Percentiles rank a stretch among this genome's conserved stretches.
Evolutionary conservation across 228 moss, liverwort and hornwort genomes (phyloP).

Genomic region (Sphagnum magellanicum): DNA sequence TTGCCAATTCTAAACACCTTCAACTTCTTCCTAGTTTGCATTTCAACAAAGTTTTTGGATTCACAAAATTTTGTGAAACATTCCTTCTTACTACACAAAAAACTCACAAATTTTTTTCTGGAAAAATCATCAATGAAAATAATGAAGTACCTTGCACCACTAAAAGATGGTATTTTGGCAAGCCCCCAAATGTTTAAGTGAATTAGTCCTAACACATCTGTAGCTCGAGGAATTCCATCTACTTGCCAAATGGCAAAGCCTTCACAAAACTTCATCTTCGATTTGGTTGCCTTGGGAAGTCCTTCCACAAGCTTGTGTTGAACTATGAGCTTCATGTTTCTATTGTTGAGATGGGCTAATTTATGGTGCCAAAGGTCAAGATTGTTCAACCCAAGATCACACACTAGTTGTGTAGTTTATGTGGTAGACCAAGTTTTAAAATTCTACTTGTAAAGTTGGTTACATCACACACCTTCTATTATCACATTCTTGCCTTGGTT

Average conservation of each 20-base stretch:
- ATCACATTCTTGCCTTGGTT: too few species aligned
- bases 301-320: not conserved
- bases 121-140: not conserved
- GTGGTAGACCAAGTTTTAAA: too few species aligned
- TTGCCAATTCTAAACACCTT: not conserved
- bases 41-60: not conserved
- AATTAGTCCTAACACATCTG: not conserved
- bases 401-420: too few species aligned
- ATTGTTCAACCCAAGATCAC: too few species aligned
- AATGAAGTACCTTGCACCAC: conserved; percentile 1
- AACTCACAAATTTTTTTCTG: not conserved
- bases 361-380: not conserved
- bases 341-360: not conserved
- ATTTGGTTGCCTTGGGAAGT: not conserved
- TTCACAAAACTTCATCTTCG: not conserved
- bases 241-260: not conserved
- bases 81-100: not conserved
- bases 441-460: too few species aligned
- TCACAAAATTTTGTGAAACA: not conserved
- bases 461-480: too few species aligned
- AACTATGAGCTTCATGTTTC: not conserved
- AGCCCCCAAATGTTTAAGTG: not conserved
- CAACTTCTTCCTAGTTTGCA: not conserved
- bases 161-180: not conserved
- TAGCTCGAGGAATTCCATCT: not conserved